Base-by-base conservation (phyloP, 2,329 filamentous ascomycete species). In the Botrytis hyacinthi region DNA sequence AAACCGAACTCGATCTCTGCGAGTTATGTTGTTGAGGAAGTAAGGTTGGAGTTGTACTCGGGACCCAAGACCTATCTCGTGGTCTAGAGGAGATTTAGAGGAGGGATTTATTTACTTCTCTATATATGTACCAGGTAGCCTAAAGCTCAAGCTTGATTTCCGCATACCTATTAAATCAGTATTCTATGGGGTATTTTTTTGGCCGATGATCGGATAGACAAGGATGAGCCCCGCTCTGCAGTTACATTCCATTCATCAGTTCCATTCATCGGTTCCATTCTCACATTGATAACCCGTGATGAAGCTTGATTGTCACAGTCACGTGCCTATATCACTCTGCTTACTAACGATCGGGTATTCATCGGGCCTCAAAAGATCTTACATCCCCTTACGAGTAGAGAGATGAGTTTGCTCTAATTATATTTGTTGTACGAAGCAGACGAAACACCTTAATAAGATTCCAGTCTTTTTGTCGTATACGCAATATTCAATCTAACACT, bases 201-300 rank as follows among this genome's bases (percentile, higher is more conserved):
- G 60, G 60, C 59, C 32, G 44, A 69, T 59, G 40, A 69, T 42
- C 18, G 48, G 48, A 59, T 18, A 7, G 7, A 32, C 59, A 54
- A 62, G 59, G 70, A 65, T 71, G 40, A 26, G 35, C 59, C 70
- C 70, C 42, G 70, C 70, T 44, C 32, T 48, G 59, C 16, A 40
- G 44, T 48, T 51, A 51, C 29, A 48, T 40, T 35, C n/a, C n/a
- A n/a, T n/a, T n/a, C n/a, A n/a, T n/a, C n/a, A 42, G 4, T 42
- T 42, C 16, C 9, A 42, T n/a, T n/a, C n/a, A n/a, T n/a, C 6
- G 35, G 35, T 40, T 40, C 37, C 37, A 10, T 40, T 44, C 16
- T n/a, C 26, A 57, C 37, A 22, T 35, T 26, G n/a, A n/a, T n/a
- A 29, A 40, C n/a, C 10, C 26, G 4, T 16, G 12, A n/a, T 54